Percentiles rank a stretch among this genome's conserved stretches.
Conservation (phyloP, 352 stramenopile genomes). For the Pythium apleroticum region DNA sequence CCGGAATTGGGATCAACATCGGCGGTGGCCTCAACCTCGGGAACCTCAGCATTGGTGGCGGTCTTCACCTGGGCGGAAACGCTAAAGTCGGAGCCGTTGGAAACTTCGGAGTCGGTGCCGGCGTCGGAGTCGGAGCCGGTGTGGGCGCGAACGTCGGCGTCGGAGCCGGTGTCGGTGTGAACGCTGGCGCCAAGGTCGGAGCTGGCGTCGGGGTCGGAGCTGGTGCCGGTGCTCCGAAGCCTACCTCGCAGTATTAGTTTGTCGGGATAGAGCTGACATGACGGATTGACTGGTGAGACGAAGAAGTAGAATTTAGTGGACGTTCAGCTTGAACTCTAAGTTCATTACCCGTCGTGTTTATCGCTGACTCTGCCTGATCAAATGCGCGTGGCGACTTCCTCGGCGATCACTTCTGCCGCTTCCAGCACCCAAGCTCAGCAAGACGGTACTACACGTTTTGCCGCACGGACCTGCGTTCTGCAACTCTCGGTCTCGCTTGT, state of each 20-base stretch:
- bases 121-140: neutral
- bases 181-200: neutral
- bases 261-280: too few species aligned
- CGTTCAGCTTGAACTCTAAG: too few species aligned
- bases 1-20: neutral
- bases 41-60: neutral
- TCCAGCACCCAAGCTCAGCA: neutral
- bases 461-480: neutral
- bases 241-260: too few species aligned
- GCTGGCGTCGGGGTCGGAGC: neutral
- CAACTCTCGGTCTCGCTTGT: neutral
- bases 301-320: too few species aligned
- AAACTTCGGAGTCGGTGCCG: neutral
- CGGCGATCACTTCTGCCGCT: neutral
- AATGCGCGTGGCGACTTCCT: neutral
- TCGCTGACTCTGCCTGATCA: neutral
- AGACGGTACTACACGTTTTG: neutral
- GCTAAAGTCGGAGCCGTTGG: neutral
- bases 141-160: neutral
- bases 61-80: neutral
- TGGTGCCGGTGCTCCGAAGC: too few species aligned
- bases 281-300: too few species aligned
- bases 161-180: neutral
- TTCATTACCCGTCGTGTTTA: too few species aligned
- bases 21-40: neutral